phyloP scores from a whole-genome alignment of 352 stramenopile genomes.

The Globisporangium rhizosaccharum region DNA sequence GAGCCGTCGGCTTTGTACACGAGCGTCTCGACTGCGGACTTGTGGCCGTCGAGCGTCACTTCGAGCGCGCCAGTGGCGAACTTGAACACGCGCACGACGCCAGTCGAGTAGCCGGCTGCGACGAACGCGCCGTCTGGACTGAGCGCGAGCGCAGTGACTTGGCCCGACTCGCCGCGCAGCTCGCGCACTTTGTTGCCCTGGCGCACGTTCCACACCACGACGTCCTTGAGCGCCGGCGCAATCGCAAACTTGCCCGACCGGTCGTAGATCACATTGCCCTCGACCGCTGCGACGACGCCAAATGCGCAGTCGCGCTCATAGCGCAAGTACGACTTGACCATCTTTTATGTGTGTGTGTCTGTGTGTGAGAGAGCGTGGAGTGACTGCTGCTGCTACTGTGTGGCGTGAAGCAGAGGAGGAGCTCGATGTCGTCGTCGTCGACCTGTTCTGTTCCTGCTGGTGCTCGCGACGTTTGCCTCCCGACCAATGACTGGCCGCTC shows the following conservation, averaged over 20 bases:
- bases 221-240: slow-evolving; percentile 83
- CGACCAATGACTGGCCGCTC: too few species aligned
- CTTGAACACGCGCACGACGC: slow-evolving; percentile 73
- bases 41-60: slow-evolving; percentile 89
- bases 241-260: slow-evolving; percentile 82
- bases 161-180: slow-evolving; percentile 44
- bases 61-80: slow-evolving; percentile 67
- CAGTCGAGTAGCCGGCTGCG: slow-evolving; percentile 82
- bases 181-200: slow-evolving; percentile 80
- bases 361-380: too few species aligned
- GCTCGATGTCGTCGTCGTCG: too few species aligned
- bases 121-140: slow-evolving; percentile 76
- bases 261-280: slow-evolving; percentile 89
- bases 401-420: too few species aligned
- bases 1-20: slow-evolving; percentile 73
- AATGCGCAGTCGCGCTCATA: slow-evolving; percentile 89
- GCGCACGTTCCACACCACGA: slow-evolving; percentile 91
- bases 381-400: too few species aligned
- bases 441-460: too few species aligned
- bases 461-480: too few species aligned
- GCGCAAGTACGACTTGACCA: slow-evolving; percentile 93
- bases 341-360: slow-evolving; percentile 11
- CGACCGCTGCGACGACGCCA: slow-evolving; percentile 86
- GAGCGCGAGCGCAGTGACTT: slow-evolving; percentile 76
- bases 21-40: slow-evolving; percentile 67